Conservation (phyloP, 345 rosid genomes). For the Eucalyptus marginata region DNA sequence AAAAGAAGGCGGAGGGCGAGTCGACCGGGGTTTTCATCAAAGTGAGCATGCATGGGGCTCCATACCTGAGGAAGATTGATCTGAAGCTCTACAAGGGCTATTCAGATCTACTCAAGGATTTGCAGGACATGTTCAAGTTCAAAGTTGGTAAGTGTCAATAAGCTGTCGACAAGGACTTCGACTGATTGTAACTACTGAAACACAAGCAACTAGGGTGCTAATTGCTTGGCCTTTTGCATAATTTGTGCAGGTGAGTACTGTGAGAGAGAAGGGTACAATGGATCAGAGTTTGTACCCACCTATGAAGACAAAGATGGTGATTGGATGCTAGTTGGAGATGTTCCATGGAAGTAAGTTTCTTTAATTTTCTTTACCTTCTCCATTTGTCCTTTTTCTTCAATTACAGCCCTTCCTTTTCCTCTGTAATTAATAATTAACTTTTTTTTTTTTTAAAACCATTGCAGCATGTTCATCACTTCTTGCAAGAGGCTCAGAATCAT, state of each 20-base stretch:
- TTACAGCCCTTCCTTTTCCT: not conserved
- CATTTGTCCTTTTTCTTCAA: not conserved
- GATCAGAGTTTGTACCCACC: conserved; percentile 63
- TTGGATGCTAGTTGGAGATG: conserved; percentile 91
- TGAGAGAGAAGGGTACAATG: conserved; percentile 70
- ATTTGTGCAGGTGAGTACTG: conserved; percentile 32
- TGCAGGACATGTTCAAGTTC: conserved; percentile 72
- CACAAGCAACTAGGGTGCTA: not conserved
- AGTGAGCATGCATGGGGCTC: conserved; percentile 91
- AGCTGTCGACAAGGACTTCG: not conserved
- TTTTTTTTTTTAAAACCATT: not conserved
- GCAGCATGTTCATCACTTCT: conserved; percentile 78
- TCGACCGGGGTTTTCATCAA: conserved; percentile 43
- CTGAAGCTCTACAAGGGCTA: conserved; percentile 51
- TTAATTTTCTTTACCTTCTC: not conserved
- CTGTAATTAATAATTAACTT: not conserved
- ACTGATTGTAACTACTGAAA: not conserved
- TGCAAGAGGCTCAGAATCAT: conserved; percentile 86
- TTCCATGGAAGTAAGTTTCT: conserved; percentile 59
- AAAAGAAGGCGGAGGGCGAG: conserved; percentile 36
- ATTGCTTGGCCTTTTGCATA: not conserved
- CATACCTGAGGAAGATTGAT: conserved; percentile 75
- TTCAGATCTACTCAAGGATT: conserved; percentile 41
- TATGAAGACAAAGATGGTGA: conserved; percentile 89
- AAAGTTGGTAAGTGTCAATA: conserved; percentile 19